Evolutionary conservation across 2,329 filamentous ascomycete genomes (phyloP), one percentile per base, ranked within the genome.

Genomic region (Alternaria panax): DNA sequence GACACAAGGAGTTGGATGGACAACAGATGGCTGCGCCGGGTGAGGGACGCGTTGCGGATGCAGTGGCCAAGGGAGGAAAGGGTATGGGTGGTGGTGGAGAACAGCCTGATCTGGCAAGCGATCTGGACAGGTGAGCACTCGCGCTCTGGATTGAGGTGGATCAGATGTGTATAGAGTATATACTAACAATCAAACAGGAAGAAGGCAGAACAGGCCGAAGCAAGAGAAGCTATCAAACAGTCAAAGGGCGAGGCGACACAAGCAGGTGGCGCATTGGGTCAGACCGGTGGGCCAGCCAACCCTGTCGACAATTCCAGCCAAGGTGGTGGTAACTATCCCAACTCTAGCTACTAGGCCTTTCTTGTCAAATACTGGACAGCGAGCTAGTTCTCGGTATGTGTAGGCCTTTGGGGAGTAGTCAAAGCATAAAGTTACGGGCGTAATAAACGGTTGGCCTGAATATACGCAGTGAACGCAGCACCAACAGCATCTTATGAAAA

Each of bases 1-100:
- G 78, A 7, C 74, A 79, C 50, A 75, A 78, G n/a, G 82, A 83
- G 71, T 66, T 82, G 22, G 81, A 84, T 43, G 82, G 72, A 8
- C 73, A 79, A 61, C 81, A 84, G 66, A 83, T 84, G 81, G 79
- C 75, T 7, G 78, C 79, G 20, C 79, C 80, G 0, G 82, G 81
- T 0, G 82, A 84, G 63, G 81, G 81, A 11, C 71, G 75, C 38
- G 76, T 84, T 5, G 74, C 74, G 2, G 74, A 75, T 42, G 81
- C 81, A 0, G 82, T 84, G 8, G 71, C 73, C 9, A 69, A 67
- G 50, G 66, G 70, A 22, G 73, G 72, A 0, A 55, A 66, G 54
- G 65, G 67, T 2, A 63, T 67, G 62, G 69, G 70, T 11, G 73
- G 77, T 3, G 81, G 80, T 14, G 76, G 75, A 0, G 69, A 67